These are phyloP conservation scores for Raphanus sativus DNA, from an alignment of 345 rosid species.

Conservation along the genomic window DNA sequence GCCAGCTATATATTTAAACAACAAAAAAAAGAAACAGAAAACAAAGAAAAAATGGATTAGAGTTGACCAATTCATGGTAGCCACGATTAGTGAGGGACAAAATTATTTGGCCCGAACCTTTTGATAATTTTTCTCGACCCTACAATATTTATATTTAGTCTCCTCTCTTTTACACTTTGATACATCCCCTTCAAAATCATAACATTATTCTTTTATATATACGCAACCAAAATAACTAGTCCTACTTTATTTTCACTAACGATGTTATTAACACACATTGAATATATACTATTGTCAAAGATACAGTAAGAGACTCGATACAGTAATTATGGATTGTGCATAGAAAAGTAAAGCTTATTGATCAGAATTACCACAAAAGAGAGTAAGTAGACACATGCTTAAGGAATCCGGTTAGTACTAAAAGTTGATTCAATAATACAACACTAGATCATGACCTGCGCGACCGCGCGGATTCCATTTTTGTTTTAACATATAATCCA, in stretches of 20 bases:
- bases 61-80: slow-evolving; percentile 35
- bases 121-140: slow-evolving; percentile 24
- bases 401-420: background rate
- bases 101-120: slow-evolving; percentile 36
- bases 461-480: too few relatives aligned
- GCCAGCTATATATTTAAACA: slow-evolving; percentile 7
- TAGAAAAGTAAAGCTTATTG: background rate
- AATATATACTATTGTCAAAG: background rate
- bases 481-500: too few relatives aligned
- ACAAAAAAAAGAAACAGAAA: background rate
- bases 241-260: background rate
- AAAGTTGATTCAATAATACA: background rate
- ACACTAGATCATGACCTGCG: too few relatives aligned
- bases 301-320: background rate
- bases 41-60: slow-evolving; percentile 9
- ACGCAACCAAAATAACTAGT: background rate
- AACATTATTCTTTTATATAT: background rate
- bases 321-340: background rate
- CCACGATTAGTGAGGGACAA: slow-evolving; percentile 49
- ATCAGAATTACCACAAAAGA: background rate
- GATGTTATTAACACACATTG: background rate
- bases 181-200: slow-evolving; percentile 33
- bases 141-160: slow-evolving; percentile 33
- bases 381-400: background rate
- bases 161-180: slow-evolving; percentile 15